Evolutionary conservation across 306 rosid species (phyloP).

Genomic region (Ammopiptanthus mongolicus): DNA sequence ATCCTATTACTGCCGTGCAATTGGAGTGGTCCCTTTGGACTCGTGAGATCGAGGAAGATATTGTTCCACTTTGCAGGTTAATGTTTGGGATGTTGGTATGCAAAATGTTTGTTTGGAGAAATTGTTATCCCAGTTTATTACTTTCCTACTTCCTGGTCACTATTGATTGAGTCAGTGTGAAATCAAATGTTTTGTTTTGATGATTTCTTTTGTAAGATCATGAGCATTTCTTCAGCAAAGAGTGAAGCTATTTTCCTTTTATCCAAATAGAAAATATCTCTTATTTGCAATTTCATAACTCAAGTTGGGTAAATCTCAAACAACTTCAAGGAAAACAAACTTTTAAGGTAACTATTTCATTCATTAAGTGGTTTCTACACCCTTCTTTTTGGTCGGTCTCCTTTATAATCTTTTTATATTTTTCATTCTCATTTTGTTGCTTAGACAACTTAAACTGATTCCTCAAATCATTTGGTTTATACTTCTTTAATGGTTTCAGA

Average conservation of each 20-base stretch:
- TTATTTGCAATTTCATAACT: neutral
- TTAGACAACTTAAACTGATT: neutral
- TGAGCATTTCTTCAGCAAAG: neutral
- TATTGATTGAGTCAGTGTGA: neutral
- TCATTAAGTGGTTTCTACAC: neutral
- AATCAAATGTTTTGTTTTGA: neutral
- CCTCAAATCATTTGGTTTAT: neutral
- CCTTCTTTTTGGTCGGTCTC: neutral
- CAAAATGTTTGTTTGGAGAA: neutral
- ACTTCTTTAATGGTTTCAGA: neutral
- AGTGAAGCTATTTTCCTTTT: neutral
- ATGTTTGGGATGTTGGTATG: neutral
- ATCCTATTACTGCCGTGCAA: constrained; percentile 73
- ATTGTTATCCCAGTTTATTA: neutral
- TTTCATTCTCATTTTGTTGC: neutral
- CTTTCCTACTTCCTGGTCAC: neutral
- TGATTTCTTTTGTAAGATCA: neutral
- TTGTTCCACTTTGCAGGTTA: constrained; percentile 65
- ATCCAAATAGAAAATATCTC: neutral
- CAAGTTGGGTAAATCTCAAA: neutral
- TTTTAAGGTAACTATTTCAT: neutral
- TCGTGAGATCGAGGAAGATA: constrained; percentile 67
- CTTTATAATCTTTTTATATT: neutral
- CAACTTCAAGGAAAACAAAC: neutral
- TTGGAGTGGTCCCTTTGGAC: constrained; percentile 82